Evolutionary conservation across 2,329 filamentous ascomycete genomes (phyloP).

Genomic region (Geoglossum cookeanum): DNA sequence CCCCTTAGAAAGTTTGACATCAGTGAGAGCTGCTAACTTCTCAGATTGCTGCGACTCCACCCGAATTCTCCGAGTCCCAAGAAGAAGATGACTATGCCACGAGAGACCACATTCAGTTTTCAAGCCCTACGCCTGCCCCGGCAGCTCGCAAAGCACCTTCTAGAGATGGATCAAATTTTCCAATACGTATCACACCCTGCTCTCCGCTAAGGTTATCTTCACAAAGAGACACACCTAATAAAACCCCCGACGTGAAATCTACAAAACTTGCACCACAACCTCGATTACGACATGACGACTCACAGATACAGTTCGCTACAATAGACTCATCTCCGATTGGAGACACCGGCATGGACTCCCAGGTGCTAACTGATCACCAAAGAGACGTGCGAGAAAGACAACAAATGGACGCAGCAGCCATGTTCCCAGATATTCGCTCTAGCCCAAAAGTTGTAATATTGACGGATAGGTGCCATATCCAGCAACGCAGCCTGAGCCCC

Average conservation of each 20-base stretch:
- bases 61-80: slow-evolving; percentile 11
- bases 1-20: slow-evolving; percentile 25
- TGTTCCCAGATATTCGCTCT: slow-evolving; percentile 50
- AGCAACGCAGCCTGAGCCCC: slow-evolving; percentile 13
- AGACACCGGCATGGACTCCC: slow-evolving; percentile 36
- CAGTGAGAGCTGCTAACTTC: slow-evolving; percentile 14
- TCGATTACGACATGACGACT: slow-evolving; percentile 57
- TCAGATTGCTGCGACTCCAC: slow-evolving; percentile 9
- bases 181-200: slow-evolving; percentile 2
- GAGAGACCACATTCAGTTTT: slow-evolving; percentile 7
- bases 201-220: slow-evolving; percentile 9
- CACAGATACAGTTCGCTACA: slow-evolving; percentile 57
- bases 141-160: slow-evolving; percentile 5
- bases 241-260: not conserved
- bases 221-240: slow-evolving; percentile 12
- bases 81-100: slow-evolving; percentile 5
- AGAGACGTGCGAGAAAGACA: slow-evolving; percentile 60
- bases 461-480: slow-evolving; percentile 5
- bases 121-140: slow-evolving; percentile 11
- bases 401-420: slow-evolving; percentile 36
- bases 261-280: slow-evolving; percentile 23
- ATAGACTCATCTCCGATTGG: slow-evolving; percentile 40
- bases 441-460: slow-evolving; percentile 21
- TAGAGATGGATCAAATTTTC: not conserved
- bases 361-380: slow-evolving; percentile 60